A percentile compares a stretch with the other conserved stretches of the same genome.
These are phyloP conservation scores for Apostasia ramifera DNA, from an alignment of 106 monocot genomes.

Conservation along the genomic window DNA sequence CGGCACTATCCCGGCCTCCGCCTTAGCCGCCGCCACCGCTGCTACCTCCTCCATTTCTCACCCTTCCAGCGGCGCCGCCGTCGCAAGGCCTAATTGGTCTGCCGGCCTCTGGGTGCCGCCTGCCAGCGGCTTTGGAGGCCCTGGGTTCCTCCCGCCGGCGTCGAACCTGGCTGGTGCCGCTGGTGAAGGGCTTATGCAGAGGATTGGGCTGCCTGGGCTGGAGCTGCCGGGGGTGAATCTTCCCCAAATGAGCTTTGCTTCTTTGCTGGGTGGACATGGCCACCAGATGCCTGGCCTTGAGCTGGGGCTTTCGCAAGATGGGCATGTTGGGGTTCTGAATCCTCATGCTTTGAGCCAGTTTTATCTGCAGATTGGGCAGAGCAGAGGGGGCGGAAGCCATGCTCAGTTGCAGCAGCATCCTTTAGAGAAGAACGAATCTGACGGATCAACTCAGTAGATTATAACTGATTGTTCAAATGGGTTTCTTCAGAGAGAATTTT, in stretches of 20 bases:
- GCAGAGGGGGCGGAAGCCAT: constrained; percentile 9
- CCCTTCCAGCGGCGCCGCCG: not conserved
- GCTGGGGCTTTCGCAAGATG: constrained; percentile 32
- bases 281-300: constrained; percentile 30
- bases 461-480: not conserved
- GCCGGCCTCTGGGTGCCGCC: constrained; percentile 8
- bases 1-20: constrained; percentile 9
- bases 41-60: not conserved
- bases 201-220: constrained; percentile 12
- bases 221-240: constrained; percentile 2
- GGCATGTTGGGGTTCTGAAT: constrained; percentile 20
- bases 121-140: not conserved
- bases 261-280: constrained; percentile 24
- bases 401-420: constrained; percentile 12
- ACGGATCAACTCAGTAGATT: constrained; percentile 12
- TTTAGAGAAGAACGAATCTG: constrained; percentile 17
- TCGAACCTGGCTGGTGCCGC: not conserved
- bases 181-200: constrained; percentile 1
- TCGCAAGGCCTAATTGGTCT: constrained; percentile 4
- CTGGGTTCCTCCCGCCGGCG: constrained; percentile 2
- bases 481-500: not conserved
- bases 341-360: constrained; percentile 23
- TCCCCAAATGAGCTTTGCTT: constrained; percentile 25
- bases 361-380: constrained; percentile 26
- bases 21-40: not conserved